Base-by-base conservation (phyloP, 768 basidiomycete species). In the Lentinula sp. region DNA sequence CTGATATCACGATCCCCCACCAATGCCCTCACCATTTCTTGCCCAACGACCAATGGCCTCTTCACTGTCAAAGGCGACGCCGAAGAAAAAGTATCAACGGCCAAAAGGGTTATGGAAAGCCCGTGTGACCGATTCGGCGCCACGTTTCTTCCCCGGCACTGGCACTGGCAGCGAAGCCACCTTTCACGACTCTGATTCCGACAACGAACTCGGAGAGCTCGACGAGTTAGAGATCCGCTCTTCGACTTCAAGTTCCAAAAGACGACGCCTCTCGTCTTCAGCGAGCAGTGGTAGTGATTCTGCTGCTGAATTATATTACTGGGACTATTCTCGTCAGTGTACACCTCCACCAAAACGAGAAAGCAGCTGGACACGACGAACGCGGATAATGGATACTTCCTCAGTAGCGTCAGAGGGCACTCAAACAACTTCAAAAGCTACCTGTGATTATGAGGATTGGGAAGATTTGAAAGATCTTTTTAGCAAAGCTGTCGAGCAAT, bases 381-480 rank as follows among this genome's bases (percentile, higher is more conserved):
- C 70, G 34, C 74, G 73, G 66, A 65, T 73, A 42, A 78, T 80
- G 78, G 75, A 78, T 60, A 73, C 71, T 1, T 76, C 79, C 7
- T 69, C 76, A 31, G 73, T 71, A 8, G 73, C 74, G 11, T 67
- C 65, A 1, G 64, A 69, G 3, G 64, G 74, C 3, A 60, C 57
- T 10, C 50, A 62, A 42, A 61, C 66, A 37, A 65, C 66, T 18
- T 56, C 55, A n/a, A 63, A 59, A 4, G 57, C 57, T 1, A 66
- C 70, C 0, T 77, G 72, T 59, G 71, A 75, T 54, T 64, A 75
- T 52, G 80, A 82, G 57, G 86, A 88, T 66, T 88, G 87, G 88
- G 78, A 84, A 57, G 82, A 84, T 69, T 73, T 88, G 48, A 88
- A 87, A 69, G 83, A 85, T 60, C 74, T 87, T 9, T 86, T 85